Evolutionary conservation across 2,329 filamentous ascomycete species (phyloP).

Genomic region (Fusarium humuli): DNA sequence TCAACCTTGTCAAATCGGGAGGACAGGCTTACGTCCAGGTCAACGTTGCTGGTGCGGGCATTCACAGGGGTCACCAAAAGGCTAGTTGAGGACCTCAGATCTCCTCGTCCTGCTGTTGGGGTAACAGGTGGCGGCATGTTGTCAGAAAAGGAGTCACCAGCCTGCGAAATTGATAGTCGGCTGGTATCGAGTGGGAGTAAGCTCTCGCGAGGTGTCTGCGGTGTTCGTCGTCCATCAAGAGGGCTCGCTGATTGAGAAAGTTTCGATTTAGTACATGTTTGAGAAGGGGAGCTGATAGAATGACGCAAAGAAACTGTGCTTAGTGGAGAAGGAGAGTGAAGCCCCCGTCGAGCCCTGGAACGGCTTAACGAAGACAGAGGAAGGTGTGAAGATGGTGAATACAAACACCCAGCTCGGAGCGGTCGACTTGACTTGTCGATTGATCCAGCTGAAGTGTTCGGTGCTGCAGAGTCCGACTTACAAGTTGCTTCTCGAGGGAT

Average conservation of each 20-base stretch:
- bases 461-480: conserved; percentile 55
- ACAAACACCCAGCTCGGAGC: conserved; percentile 49
- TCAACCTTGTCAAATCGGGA: conserved; percentile 85
- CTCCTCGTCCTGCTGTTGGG: conserved; percentile 74
- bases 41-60: conserved; percentile 74
- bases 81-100: conserved; percentile 62
- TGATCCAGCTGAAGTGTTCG: conserved; percentile 27
- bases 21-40: conserved; percentile 77
- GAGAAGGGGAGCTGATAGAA: conserved; percentile 48
- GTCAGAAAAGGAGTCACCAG: conserved; percentile 53
- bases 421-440: conserved; percentile 34
- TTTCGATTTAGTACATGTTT: conserved; percentile 63
- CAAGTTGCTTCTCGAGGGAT: conserved; percentile 56
- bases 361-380: conserved; percentile 55
- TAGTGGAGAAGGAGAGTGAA: conserved; percentile 53
- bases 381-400: conserved; percentile 50
- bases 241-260: conserved; percentile 70
- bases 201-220: conserved; percentile 82
- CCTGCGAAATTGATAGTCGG: conserved; percentile 82
- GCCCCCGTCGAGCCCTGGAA: conserved; percentile 47
- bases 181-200: conserved; percentile 83
- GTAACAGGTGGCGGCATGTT: conserved; percentile 74
- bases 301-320: conserved; percentile 45
- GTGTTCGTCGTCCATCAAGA: conserved; percentile 69
- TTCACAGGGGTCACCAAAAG: conserved; percentile 76